Evolutionary conservation across 2,329 filamentous ascomycete genomes (phyloP).

Genomic region (Cercospora zeae-maydis): DNA sequence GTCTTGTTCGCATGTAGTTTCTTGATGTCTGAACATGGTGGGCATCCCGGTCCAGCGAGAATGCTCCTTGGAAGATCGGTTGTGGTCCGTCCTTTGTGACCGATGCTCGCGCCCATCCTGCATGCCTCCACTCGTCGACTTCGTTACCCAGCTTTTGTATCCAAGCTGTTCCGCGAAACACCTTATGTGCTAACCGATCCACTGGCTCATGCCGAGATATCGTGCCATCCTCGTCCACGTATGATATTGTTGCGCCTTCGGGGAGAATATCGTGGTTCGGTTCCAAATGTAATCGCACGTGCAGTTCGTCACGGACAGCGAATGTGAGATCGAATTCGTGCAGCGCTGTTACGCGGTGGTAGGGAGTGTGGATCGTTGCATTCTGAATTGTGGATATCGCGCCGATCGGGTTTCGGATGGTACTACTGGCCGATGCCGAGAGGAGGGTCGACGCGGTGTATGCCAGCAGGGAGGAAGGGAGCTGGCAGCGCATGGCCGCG

Average conservation of each 20-base stretch:
- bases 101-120: slow-evolving; percentile 82
- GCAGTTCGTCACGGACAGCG: slow-evolving; percentile 61
- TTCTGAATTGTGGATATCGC: slow-evolving; percentile 71
- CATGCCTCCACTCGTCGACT: slow-evolving; percentile 66
- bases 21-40: slow-evolving; percentile 79
- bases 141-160: slow-evolving; percentile 54
- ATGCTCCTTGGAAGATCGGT: slow-evolving; percentile 87
- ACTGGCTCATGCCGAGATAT: slow-evolving; percentile 65
- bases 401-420: slow-evolving; percentile 70
- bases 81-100: slow-evolving; percentile 70
- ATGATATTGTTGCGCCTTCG: slow-evolving; percentile 68
- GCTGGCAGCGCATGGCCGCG: slow-evolving; percentile 22
- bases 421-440: slow-evolving; percentile 48
- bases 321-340: slow-evolving; percentile 86
- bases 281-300: slow-evolving; percentile 74
- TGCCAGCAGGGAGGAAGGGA: slow-evolving; percentile 17
- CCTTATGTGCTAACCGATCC: slow-evolving; percentile 68
- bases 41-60: slow-evolving; percentile 73
- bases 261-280: slow-evolving; percentile 89
- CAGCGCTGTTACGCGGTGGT: slow-evolving; percentile 72
- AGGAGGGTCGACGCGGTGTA: slow-evolving; percentile 23
- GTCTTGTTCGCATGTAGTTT: slow-evolving; percentile 70
- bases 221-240: slow-evolving; percentile 68
- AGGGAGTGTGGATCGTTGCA: slow-evolving; percentile 71
- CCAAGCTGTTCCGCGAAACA: slow-evolving; percentile 79